Evolutionary conservation across 1,139 yeast species (phyloP), one percentile per base, ranked within the genome.

Genomic region (Kazachstania sp.): DNA sequence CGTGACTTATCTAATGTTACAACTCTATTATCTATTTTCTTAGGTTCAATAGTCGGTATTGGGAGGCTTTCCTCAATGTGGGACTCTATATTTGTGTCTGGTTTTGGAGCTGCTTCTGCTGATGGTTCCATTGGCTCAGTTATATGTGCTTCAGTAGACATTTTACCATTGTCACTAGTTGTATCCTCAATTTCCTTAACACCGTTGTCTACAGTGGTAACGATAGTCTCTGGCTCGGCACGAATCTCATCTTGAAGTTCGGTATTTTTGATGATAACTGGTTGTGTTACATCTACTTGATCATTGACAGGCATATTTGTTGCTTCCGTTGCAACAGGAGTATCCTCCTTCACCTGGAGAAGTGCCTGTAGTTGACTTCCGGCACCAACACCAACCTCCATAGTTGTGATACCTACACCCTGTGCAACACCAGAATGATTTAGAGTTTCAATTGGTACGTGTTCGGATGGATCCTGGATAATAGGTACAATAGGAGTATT

Each of bases 311-410:
- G 18, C 9, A 15, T 12, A 23, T 8, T 20, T 2, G 15, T 9
- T 11, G 11, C n/a, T 23, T 20, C 12, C 18, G 12, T 8, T n/a
- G n/a, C n/a, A n/a, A n/a, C n/a, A 2, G 12, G 15, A 9, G 41
- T 15, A 12, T 29, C 29, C 20, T 29, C n/a, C 19, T 18, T n/a
- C 23, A 43, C 3, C 19, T 46, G 45, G 8, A 37, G 15, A 41
- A 58, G 56, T 3, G 59, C 51, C 38, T 57, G 60, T 16, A 63
- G 45, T 39, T 66, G 68, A 39, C 49, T 52, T 7, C 64, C 63
- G 16, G 63, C 46, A 3, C 57, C 63, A n/a, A 54, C 56, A n/a
- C 55, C 54, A 7, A 55, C 46, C 26, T 49, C 59, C 7, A 15
- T 32, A 4, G 26, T 18, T 12, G 20, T 20, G 4, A 19, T 32